Conservation (phyloP, 345 rosid species). For the Murraya koenigii region DNA sequence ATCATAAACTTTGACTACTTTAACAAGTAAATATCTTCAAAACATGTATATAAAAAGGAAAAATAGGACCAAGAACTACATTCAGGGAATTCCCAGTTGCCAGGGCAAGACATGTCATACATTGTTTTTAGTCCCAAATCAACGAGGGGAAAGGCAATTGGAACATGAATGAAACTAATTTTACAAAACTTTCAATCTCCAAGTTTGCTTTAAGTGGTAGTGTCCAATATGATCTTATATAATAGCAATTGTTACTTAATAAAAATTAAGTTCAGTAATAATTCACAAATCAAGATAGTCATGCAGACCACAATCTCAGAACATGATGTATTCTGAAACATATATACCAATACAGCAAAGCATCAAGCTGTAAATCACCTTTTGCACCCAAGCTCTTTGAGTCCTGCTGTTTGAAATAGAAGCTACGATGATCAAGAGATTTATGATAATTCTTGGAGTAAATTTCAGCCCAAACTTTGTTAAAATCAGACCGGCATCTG, state of each 20-base stretch:
- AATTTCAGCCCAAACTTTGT: slow-evolving; percentile 98
- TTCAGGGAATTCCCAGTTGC: not conserved
- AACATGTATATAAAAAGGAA: not conserved
- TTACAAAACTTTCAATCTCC: not conserved
- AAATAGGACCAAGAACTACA: not conserved
- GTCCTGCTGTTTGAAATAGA: slow-evolving; percentile 98
- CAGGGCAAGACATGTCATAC: not conserved
- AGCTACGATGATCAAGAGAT: slow-evolving; percentile 96
- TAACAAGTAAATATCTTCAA: not conserved
- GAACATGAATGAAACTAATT: not conserved
- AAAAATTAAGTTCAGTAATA: not conserved
- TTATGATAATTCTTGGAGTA: slow-evolving; percentile 92
- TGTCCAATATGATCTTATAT: not conserved
- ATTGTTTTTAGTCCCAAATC: not conserved
- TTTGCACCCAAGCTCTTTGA: slow-evolving; percentile 87
- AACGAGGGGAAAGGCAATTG: not conserved
- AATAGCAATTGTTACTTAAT: not conserved
- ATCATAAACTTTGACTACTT: not conserved
- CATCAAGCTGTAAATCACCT: slow-evolving; percentile 45
- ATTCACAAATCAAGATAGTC: not conserved
- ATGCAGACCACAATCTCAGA: not conserved
- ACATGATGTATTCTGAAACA: not conserved
- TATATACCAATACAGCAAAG: not conserved
- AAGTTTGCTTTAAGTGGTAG: not conserved
- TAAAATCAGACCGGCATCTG: slow-evolving; percentile 88